Conservation (phyloP, 2,329 filamentous ascomycete species). For the Purpureocillium lavendulum region DNA sequence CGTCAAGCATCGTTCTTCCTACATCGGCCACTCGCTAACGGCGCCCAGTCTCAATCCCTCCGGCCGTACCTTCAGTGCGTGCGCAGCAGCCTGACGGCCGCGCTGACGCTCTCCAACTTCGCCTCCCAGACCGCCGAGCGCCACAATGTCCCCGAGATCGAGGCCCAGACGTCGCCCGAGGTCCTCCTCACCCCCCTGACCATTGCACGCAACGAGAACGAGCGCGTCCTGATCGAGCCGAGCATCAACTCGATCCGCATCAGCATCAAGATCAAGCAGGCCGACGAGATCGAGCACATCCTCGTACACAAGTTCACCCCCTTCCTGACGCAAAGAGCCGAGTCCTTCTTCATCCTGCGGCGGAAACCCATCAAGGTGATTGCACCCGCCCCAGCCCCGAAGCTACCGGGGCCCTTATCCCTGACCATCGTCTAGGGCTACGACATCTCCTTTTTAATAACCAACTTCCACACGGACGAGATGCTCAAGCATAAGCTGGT, state of each 20-base stretch:
- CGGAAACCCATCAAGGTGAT: conserved; percentile 86
- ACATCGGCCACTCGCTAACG: not conserved
- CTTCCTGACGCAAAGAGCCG: conserved; percentile 91
- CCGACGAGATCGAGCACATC: conserved; percentile 97
- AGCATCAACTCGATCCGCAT: conserved; percentile 95
- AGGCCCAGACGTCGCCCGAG: conserved; percentile 87
- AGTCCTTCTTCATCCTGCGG: conserved; percentile 93
- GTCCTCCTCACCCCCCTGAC: conserved; percentile 85
- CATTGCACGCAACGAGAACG: conserved; percentile 91
- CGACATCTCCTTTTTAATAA: conserved; percentile 97
- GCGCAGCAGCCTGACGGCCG: conserved; percentile 86
- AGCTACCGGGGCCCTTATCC: conserved; percentile 5
- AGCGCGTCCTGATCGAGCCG: conserved; percentile 91
- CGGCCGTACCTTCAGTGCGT: conserved; percentile 95
- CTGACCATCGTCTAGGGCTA: conserved; percentile 58
- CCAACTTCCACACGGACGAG: conserved; percentile 96
- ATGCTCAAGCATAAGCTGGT: conserved; percentile 99
- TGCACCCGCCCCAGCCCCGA: not conserved
- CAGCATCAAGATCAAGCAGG: conserved; percentile 98
- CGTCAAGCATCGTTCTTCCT: not conserved
- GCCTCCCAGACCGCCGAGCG: conserved; percentile 93
- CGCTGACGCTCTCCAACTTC: conserved; percentile 85
- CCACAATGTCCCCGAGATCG: conserved; percentile 97
- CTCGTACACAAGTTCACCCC: conserved; percentile 97
- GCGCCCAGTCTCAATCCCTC: conserved; percentile 80